Conservation (phyloP, 305 asterid genomes). For the Solanum hybrid region DNA sequence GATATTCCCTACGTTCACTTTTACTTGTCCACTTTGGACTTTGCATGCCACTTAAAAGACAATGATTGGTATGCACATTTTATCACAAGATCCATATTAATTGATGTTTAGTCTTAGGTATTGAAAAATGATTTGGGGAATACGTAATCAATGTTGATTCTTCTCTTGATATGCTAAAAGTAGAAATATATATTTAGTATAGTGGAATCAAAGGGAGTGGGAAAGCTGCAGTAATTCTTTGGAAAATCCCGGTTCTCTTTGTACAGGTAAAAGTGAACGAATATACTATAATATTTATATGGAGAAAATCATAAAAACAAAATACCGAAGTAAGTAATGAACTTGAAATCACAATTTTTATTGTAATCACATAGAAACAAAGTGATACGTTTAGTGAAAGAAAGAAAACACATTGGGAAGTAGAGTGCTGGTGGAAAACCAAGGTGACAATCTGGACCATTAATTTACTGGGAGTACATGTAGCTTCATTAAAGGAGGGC, state of each 20-base stretch:
- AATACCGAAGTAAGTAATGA: background rate
- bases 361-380: background rate
- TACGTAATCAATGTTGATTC: background rate
- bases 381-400: background rate
- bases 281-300: background rate
- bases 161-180: background rate
- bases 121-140: background rate
- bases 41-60: background rate
- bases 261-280: background rate
- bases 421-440: background rate
- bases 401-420: background rate
- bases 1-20: background rate
- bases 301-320: background rate
- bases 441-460: background rate
- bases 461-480: background rate
- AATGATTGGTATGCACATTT: background rate
- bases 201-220: background rate
- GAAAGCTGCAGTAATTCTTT: too few relatives aligned
- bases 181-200: background rate
- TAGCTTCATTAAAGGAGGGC: background rate
- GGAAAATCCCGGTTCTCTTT: too few relatives aligned
- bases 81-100: background rate
- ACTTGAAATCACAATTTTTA: background rate
- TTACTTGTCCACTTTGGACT: background rate
- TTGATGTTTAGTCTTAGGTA: background rate